Evolutionary conservation across 495 filamentous ascomycete species (phyloP).

Genomic region (Penicillium macrosclerotiorum): DNA sequence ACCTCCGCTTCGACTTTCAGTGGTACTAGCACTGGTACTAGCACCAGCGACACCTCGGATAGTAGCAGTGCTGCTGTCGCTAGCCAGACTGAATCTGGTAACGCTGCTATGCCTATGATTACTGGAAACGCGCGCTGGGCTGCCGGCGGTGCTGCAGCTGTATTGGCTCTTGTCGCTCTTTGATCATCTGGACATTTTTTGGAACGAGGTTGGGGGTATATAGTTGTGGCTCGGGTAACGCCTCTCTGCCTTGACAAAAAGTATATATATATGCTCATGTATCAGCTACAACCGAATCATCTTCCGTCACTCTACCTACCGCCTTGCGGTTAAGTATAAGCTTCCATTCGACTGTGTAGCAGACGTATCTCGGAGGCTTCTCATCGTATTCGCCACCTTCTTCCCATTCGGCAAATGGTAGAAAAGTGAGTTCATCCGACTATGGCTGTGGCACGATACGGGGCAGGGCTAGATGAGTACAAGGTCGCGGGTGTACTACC

Average conservation of each 20-base stretch:
- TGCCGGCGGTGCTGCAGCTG: conserved; percentile 16
- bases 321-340: conserved; percentile 12
- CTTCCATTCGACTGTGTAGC: conserved; percentile 13
- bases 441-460: background rate
- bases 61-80: conserved; percentile 5
- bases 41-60: background rate
- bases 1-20: conserved; percentile 1
- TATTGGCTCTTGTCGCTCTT: conserved; percentile 7
- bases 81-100: conserved; percentile 5
- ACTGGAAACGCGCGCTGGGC: conserved; percentile 16
- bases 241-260: too few relatives aligned
- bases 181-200: too few relatives aligned
- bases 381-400: conserved; percentile 7
- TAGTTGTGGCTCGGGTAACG: too few relatives aligned
- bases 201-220: too few relatives aligned
- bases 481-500: conserved; percentile 1
- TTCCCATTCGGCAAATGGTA: conserved; percentile 3
- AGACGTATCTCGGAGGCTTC: conserved; percentile 1
- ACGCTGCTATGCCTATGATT: conserved; percentile 16
- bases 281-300: conserved; percentile 9
- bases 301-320: conserved; percentile 9
- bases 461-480: conserved; percentile 4
- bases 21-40: background rate
- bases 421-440: conserved; percentile 3
- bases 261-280: too few relatives aligned